A percentile compares a stretch with the other conserved stretches of the same genome.
phyloP scores from a whole-genome alignment of 768 basidiomycete species.

The Pisolithus sp. region DNA sequence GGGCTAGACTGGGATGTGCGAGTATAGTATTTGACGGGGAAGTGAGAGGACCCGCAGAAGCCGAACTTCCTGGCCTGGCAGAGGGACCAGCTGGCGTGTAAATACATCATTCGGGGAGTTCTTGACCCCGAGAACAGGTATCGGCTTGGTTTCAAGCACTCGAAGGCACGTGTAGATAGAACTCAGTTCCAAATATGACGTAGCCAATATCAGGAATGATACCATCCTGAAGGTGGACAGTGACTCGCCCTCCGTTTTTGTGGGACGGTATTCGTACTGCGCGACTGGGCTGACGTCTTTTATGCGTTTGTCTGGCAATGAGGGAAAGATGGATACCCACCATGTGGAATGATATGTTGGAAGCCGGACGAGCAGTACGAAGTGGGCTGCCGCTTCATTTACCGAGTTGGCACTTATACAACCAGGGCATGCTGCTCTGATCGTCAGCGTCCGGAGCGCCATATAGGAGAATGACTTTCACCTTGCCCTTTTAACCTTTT shows the following conservation, averaged over 20 bases:
- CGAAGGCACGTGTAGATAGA: conserved; percentile 38
- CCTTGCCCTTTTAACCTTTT: conserved; percentile 29
- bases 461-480: not conserved
- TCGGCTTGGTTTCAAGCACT: conserved; percentile 13
- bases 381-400: conserved; percentile 47
- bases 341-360: conserved; percentile 46
- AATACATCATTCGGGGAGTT: not conserved
- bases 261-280: conserved; percentile 19
- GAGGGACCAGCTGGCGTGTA: conserved; percentile 14
- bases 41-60: conserved; percentile 39
- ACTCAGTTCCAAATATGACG: conserved; percentile 44
- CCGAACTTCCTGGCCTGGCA: conserved; percentile 21
- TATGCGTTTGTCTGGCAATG: conserved; percentile 39
- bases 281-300: conserved; percentile 36
- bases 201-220: conserved; percentile 36
- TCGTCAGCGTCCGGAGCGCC: not conserved
- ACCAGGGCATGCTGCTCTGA: conserved; percentile 37
- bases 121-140: not conserved
- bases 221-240: conserved; percentile 32
- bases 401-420: conserved; percentile 48
- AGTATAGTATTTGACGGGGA: conserved; percentile 41
- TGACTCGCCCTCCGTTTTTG: conserved; percentile 16
- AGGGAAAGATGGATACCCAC: conserved; percentile 35
- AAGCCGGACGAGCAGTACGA: conserved; percentile 30
- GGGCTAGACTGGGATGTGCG: conserved; percentile 40